Evolutionary conservation across 495 filamentous ascomycete species (phyloP).

Genomic region (Pyronema domesticum): DNA sequence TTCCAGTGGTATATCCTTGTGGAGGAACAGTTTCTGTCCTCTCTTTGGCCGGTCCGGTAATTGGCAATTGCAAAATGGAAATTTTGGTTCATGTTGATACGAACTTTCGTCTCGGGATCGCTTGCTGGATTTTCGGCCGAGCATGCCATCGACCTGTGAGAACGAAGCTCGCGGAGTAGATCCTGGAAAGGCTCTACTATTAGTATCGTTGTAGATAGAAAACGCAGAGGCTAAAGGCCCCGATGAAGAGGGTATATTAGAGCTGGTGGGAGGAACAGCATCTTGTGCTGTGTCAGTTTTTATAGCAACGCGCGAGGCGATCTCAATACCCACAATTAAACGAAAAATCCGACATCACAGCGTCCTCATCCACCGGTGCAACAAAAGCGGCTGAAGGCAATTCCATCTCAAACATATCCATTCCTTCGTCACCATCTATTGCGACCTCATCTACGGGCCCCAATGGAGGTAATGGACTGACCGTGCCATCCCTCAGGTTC

Average conservation of each 20-base stretch:
- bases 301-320: not conserved
- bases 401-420: constrained; percentile 9
- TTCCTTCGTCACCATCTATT: not conserved
- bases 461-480: constrained; percentile 2
- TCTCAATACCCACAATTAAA: not conserved
- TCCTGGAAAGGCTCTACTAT: no score
- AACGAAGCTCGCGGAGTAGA: no score
- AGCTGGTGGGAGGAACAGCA: not conserved
- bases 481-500: constrained; percentile 2
- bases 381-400: not conserved
- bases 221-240: no score
- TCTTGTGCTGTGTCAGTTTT: not conserved
- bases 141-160: not conserved
- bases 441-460: constrained; percentile 2
- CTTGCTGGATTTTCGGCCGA: constrained; percentile 6
- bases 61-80: constrained; percentile 6
- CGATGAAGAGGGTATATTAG: not conserved
- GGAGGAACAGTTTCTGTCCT: constrained; percentile 11
- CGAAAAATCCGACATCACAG: not conserved
- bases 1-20: constrained; percentile 9
- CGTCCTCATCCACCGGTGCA: constrained; percentile 5
- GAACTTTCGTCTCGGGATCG: constrained; percentile 5
- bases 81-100: not conserved
- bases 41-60: constrained; percentile 7
- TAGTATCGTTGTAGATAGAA: no score